Evolutionary conservation across 108 stramenopile genomes (phyloP), one percentile per base, ranked within the genome.

Genomic region (Cyclostephanos tholiformis): DNA sequence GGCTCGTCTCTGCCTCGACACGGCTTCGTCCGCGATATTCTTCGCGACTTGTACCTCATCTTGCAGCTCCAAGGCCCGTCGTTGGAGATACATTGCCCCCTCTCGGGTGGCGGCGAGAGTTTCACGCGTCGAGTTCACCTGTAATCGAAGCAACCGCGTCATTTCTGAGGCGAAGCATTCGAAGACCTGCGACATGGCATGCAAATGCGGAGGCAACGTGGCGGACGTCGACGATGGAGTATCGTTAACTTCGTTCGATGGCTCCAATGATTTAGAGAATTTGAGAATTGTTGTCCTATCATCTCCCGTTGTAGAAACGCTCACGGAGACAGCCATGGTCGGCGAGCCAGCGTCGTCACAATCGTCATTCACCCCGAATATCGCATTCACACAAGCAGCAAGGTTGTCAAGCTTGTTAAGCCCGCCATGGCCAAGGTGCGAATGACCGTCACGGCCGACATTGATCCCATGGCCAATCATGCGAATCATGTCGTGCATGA

Each of bases 81-180:
- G 52, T 59, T 80, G 79, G 20, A 80, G 79, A 48, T 65, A 39
- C 63, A 74, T 64, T 41, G 73, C 72, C 8, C 69, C 69, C 38
- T 63, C 38, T 4, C 79, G 72, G 50, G 69, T 65, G 48, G 67
- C 74, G 9, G 64, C n/a, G 0, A 80, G 79, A 20, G 63, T 32
- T 30, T 65, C 27, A 1, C 69, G 69, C n/a, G 69, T 65, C 12
- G 68, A 44, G 26, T 65, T 38, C 22, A 74, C 23, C 63, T 80
- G 69, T 12, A 36, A 71, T 65, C 59, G 73, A 27, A 80, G 63
- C 27, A 46, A 46, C 19, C 41, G 66, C 17, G 64, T 41, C 20
- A 50, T 65, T 17, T 80, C 63, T 38, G 66, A 23, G 20, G 69
- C 67, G 25, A 62, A 74, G 20, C 64, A 46, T 30, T 60, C 56